Evolutionary conservation across 192 early-diverging fungal species (phyloP).

Genomic region (Backusella tuberculispora): DNA sequence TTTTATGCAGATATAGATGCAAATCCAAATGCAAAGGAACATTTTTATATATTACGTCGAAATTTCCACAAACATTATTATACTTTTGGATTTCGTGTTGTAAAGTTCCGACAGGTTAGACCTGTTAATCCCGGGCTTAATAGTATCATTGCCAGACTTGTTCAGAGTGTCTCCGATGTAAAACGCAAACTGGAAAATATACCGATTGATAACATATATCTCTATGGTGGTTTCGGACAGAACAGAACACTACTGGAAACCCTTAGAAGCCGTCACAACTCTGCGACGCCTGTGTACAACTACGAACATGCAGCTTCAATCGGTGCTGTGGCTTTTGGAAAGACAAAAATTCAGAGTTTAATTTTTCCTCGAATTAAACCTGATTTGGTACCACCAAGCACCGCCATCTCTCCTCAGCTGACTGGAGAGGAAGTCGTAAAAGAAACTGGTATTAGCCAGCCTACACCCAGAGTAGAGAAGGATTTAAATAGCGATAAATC

Average conservation of each 20-base stretch:
- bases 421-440: not conserved
- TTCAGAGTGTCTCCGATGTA: not conserved
- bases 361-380: not conserved
- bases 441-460: not conserved
- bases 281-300: not conserved
- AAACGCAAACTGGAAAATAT: not conserved
- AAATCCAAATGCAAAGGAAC: not conserved
- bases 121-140: not conserved
- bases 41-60: not conserved
- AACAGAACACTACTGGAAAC: not conserved
- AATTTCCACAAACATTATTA: not conserved
- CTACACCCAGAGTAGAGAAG: not conserved
- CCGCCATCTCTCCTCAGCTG: not conserved
- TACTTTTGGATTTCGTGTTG: not conserved
- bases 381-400: not conserved
- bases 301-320: constrained; percentile 5
- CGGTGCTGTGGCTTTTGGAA: not conserved
- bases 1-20: not conserved
- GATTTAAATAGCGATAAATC: not conserved
- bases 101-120: not conserved
- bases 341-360: not conserved
- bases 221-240: constrained; percentile 5
- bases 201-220: not conserved
- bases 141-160: not conserved
- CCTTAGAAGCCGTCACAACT: not conserved